Conservation (phyloP, 805 yeast species). For the Saturnispora galanensis region DNA sequence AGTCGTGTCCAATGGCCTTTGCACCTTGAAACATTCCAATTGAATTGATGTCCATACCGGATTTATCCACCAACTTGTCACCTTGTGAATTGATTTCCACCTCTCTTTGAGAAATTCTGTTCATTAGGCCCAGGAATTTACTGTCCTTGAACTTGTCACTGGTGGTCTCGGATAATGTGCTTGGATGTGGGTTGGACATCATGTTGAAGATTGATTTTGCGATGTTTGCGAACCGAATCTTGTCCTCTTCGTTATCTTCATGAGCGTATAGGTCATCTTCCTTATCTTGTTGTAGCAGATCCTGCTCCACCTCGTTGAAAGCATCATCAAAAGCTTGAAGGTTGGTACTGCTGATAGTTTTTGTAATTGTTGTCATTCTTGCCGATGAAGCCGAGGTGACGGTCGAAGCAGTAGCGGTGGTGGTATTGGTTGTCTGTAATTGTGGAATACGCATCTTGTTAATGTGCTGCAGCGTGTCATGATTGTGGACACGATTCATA, state of each 20-base stretch:
- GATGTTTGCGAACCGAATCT: conserved; percentile 30
- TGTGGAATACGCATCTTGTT: too few species aligned
- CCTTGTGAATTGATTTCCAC: conserved; percentile 29
- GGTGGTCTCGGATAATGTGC: conserved; percentile 23
- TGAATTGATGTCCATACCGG: conserved; percentile 23
- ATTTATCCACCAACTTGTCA: conserved; percentile 30
- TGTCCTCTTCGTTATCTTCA: conserved; percentile 18
- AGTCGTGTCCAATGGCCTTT: neutral
- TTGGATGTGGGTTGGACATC: conserved; percentile 24
- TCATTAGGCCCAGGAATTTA: conserved; percentile 33
- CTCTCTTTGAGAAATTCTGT: conserved; percentile 28
- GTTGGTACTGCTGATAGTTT: neutral
- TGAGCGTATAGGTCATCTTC: conserved; percentile 1
- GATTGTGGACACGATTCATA: too few species aligned
- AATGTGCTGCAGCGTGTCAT: too few species aligned
- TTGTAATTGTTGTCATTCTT: neutral
- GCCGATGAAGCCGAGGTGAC: neutral
- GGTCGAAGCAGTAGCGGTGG: neutral
- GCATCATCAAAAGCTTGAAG: conserved; percentile 19
- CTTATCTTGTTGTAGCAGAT: conserved; percentile 11
- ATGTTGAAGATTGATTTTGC: conserved; percentile 30
- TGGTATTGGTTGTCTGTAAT: too few species aligned
- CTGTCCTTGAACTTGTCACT: conserved; percentile 31
- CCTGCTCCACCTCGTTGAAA: conserved; percentile 23
- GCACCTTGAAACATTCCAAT: conserved; percentile 5